Evolutionary conservation across 139 green algal species (phyloP).

Genomic region (Gonium pectorale): DNA sequence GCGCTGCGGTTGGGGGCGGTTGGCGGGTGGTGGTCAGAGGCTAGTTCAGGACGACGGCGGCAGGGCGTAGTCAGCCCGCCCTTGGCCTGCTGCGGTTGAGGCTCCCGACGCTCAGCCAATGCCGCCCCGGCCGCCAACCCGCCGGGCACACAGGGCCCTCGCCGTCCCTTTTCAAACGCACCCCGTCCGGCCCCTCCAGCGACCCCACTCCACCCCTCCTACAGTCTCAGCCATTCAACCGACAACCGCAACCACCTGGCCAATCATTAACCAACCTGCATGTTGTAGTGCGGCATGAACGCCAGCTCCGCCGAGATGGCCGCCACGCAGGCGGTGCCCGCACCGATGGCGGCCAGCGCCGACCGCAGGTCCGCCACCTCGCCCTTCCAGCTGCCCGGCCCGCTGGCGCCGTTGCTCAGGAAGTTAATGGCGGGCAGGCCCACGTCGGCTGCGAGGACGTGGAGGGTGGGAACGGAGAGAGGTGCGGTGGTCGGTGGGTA

Average conservation of each 20-base stretch:
- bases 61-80: not conserved
- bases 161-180: no score
- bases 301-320: not conserved
- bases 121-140: no score
- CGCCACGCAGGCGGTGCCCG: not conserved
- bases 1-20: not conserved
- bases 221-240: no score
- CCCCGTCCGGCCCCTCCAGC: no score
- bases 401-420: constrained; percentile 8
- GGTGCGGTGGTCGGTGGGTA: not conserved
- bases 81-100: no score
- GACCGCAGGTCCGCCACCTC: constrained; percentile 14
- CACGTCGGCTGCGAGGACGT: not conserved
- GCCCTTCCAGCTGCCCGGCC: not conserved
- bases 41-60: not conserved
- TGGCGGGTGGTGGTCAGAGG: not conserved
- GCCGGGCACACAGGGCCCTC: no score
- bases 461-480: not conserved
- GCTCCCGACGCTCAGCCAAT: no score
- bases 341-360: not conserved
- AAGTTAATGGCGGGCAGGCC: constrained; percentile 40
- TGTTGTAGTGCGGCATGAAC: constrained; percentile 40
- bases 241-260: no score
- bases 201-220: no score
- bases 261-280: no score